Conservation (phyloP, 1,139 yeast species). For the Eremothecium sinecaudum region DNA sequence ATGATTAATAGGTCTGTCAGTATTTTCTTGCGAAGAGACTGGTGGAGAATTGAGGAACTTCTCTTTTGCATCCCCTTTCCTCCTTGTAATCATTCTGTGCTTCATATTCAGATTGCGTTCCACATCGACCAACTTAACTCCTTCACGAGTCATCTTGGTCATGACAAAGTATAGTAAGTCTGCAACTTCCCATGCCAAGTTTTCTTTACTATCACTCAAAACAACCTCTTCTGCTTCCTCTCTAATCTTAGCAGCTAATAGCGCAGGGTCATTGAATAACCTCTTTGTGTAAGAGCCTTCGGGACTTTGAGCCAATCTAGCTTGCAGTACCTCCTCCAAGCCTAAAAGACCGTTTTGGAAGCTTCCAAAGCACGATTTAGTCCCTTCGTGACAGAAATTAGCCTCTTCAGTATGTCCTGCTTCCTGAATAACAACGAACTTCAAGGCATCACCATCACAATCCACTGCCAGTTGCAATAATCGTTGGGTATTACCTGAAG, state of each 20-base stretch:
- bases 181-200: constrained; percentile 95
- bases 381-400: constrained; percentile 72
- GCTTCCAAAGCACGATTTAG: constrained; percentile 71
- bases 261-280: constrained; percentile 63
- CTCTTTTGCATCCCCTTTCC: constrained; percentile 94
- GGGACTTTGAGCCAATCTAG: constrained; percentile 54
- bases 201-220: constrained; percentile 62
- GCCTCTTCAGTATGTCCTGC: constrained; percentile 36
- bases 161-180: constrained; percentile 86
- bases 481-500: constrained; percentile 88
- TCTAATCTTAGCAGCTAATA: constrained; percentile 75
- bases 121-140: constrained; percentile 69
- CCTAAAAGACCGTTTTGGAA: constrained; percentile 46
- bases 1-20: constrained; percentile 17
- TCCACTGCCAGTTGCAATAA: constrained; percentile 60
- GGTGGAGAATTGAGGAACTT: constrained; percentile 38
- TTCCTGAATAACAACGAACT: constrained; percentile 74
- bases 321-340: constrained; percentile 54
- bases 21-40: constrained; percentile 18
- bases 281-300: constrained; percentile 89
- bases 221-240: constrained; percentile 96
- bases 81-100: constrained; percentile 76
- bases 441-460: constrained; percentile 87
- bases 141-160: constrained; percentile 75
- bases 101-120: constrained; percentile 79